These are phyloP conservation scores for Globisporangium polare DNA, from an alignment of 352 stramenopile genomes.

Conservation along the genomic window DNA sequence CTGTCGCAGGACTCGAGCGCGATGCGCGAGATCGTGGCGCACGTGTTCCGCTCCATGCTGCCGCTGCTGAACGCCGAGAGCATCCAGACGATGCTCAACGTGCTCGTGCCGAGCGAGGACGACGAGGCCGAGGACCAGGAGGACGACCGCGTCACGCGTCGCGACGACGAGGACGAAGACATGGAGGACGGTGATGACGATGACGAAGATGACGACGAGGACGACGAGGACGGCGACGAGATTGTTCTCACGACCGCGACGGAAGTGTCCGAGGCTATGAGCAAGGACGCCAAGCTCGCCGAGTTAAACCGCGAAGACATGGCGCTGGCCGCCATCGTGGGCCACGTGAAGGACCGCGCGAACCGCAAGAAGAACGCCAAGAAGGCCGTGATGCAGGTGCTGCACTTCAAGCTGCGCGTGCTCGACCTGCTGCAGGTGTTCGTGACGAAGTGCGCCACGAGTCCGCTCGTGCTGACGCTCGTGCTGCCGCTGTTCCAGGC, in stretches of 20 bases:
- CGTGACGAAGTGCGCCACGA: conserved; percentile 29
- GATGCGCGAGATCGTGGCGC: conserved; percentile 78
- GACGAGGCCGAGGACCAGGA: conserved; percentile 29
- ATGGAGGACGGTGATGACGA: conserved; percentile 36
- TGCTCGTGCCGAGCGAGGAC: conserved; percentile 41
- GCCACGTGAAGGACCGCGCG: conserved; percentile 68
- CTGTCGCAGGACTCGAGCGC: conserved; percentile 80
- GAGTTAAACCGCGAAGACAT: conserved; percentile 75
- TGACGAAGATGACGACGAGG: conserved; percentile 29
- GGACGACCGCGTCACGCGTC: conserved; percentile 21
- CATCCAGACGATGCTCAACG: conserved; percentile 69
- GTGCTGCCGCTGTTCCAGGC: conserved; percentile 62
- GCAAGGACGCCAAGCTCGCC: conserved; percentile 53
- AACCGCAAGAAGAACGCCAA: conserved; percentile 79
- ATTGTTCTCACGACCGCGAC: conserved; percentile 48
- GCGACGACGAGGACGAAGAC: conserved; percentile 26
- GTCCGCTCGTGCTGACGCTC: conserved; percentile 37
- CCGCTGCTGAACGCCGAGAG: conserved; percentile 55
- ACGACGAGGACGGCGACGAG: conserved; percentile 54
- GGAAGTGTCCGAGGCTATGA: conserved; percentile 69
- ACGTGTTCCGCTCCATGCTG: conserved; percentile 75
- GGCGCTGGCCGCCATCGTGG: conserved; percentile 74
- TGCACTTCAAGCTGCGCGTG: conserved; percentile 86
- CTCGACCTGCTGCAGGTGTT: conserved; percentile 78
- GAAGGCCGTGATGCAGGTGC: conserved; percentile 51